Conservation (phyloP, 2,329 filamentous ascomycete genomes). For the Rhynchosporium agropyri region DNA sequence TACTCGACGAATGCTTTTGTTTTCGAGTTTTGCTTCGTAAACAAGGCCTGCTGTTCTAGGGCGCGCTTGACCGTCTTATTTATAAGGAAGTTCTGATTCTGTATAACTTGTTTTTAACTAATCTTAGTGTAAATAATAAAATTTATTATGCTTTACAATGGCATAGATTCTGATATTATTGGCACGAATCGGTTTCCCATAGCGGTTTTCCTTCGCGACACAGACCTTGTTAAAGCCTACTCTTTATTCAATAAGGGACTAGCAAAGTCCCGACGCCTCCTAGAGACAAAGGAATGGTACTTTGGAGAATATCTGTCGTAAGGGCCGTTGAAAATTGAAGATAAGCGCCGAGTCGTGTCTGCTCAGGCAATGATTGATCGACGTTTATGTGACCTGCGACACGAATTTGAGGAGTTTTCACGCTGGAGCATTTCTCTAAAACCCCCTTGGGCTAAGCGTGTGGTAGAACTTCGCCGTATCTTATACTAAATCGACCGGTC, state of each 20-base stretch:
- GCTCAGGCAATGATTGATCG: conserved; percentile 20
- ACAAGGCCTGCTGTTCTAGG: too few relatives aligned
- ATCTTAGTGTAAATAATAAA: too few relatives aligned
- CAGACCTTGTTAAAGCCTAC: background rate
- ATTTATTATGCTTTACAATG: background rate
- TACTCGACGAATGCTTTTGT: too few relatives aligned
- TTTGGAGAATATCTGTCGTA: conserved; percentile 26
- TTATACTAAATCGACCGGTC: background rate
- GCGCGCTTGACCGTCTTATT: too few relatives aligned
- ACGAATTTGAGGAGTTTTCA: conserved; percentile 22
- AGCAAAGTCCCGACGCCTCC: too few relatives aligned
- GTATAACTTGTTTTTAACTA: too few relatives aligned
- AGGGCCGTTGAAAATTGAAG: conserved; percentile 25
- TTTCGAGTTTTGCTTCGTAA: too few relatives aligned
- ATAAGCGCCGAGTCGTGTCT: conserved; percentile 23
- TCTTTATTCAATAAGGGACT: too few relatives aligned
- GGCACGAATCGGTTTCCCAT: background rate
- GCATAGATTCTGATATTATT: background rate
- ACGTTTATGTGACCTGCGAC: conserved; percentile 20
- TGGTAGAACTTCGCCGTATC: conserved; percentile 11
- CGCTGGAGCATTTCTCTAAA: conserved; percentile 8
- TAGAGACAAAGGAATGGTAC: conserved; percentile 11
- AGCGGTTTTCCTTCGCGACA: conserved; percentile 2
- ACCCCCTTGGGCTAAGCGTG: conserved; percentile 19
- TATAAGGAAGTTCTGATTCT: too few relatives aligned